phyloP scores from a whole-genome alignment of 2,329 filamentous ascomycete species.

The Helotiales sp. region DNA sequence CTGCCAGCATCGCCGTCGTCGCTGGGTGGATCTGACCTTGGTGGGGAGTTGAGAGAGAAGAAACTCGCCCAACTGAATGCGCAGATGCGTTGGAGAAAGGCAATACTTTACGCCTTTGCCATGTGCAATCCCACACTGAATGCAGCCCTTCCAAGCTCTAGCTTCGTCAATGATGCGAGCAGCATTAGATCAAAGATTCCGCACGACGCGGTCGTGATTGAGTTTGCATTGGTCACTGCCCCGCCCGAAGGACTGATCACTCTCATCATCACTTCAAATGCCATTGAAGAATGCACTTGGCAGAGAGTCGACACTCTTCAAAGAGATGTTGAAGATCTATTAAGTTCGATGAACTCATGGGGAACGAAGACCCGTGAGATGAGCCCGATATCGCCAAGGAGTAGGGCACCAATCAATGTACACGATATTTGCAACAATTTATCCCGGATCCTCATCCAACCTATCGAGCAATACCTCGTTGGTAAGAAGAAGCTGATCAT shows the following conservation, averaged over 20 bases:
- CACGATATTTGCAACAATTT: conserved; percentile 1
- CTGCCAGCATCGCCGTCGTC: conserved; percentile 6
- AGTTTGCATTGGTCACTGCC: conserved; percentile 4
- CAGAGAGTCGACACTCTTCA: conserved; percentile 7
- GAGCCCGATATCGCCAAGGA: conserved; percentile 7
- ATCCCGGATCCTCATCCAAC: conserved; percentile 7
- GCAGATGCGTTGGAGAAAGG: conserved; percentile 12
- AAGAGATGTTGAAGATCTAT: neutral
- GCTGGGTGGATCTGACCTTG: conserved; percentile 5
- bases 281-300: conserved; percentile 11
- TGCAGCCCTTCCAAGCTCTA: conserved; percentile 7
- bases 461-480: neutral
- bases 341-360: conserved; percentile 8
- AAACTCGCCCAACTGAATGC: neutral
- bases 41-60: conserved; percentile 1
- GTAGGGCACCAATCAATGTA: conserved; percentile 1
- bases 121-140: conserved; percentile 11
- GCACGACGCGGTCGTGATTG: conserved; percentile 2
- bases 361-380: neutral
- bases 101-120: conserved; percentile 5
- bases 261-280: conserved; percentile 8
- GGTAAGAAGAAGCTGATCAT: conserved; percentile 11
- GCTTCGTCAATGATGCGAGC: conserved; percentile 9
- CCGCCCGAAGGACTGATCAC: conserved; percentile 10
- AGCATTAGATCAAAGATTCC: conserved; percentile 11